Evolutionary conservation across 139 green algal genomes (phyloP).

Genomic region (Yamagishiella unicocca): DNA sequence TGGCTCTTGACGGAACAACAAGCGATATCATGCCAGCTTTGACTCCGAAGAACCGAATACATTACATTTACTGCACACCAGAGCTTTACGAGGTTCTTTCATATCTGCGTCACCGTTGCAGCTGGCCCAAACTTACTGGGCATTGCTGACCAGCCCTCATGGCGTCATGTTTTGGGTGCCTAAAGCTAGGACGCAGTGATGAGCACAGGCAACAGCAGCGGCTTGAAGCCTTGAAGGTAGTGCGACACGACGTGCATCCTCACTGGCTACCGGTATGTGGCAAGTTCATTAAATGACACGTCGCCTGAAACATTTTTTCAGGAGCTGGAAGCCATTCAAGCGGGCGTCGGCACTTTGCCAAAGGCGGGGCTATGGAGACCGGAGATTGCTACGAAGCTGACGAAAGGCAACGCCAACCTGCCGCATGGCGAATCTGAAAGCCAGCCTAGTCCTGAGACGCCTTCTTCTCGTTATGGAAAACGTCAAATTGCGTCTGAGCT

Average conservation of each 20-base stretch:
- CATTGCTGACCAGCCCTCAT: too few species aligned
- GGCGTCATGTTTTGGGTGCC: slow-evolving; percentile 13
- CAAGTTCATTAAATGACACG: not conserved
- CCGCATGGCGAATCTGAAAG: not conserved
- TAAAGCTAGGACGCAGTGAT: not conserved
- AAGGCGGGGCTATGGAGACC: not conserved
- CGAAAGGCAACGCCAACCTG: not conserved
- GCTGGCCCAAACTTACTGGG: too few species aligned
- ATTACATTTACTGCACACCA: too few species aligned
- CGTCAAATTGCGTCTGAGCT: too few species aligned
- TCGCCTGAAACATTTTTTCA: not conserved
- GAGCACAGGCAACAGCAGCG: not conserved
- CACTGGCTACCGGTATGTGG: not conserved
- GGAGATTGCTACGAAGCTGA: not conserved
- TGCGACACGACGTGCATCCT: not conserved
- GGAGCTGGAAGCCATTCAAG: slow-evolving; percentile 5
- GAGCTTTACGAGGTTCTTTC: too few species aligned
- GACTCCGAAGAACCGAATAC: too few species aligned
- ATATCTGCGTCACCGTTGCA: too few species aligned
- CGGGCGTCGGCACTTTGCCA: not conserved
- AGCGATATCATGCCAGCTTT: too few species aligned
- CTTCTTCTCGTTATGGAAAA: too few species aligned
- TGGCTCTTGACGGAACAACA: too few species aligned
- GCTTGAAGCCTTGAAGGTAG: not conserved
- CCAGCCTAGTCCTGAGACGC: not conserved